Conservation (phyloP, 345 rosid species). For the Camelina sativa region DNA sequence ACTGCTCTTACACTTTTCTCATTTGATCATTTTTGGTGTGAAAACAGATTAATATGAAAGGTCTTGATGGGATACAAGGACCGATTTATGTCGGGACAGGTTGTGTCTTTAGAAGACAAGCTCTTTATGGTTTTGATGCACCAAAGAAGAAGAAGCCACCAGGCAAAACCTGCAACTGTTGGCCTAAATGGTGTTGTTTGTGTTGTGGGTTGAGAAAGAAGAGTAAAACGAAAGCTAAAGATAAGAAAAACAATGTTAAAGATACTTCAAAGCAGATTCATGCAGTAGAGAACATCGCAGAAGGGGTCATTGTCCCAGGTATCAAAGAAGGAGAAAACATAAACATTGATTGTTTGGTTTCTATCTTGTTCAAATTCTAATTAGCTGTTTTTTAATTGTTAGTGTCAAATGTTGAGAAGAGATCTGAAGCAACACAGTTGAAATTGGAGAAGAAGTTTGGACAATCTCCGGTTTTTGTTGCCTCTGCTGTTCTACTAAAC, state of each 20-base stretch:
- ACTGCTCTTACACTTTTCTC: conserved; percentile 4
- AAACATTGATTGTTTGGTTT: conserved; percentile 9
- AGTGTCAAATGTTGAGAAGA: conserved; percentile 57
- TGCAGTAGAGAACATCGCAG: conserved; percentile 86
- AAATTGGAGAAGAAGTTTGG: conserved; percentile 95
- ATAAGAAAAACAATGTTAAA: conserved; percentile 57
- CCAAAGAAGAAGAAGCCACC: conserved; percentile 88
- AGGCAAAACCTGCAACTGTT: conserved; percentile 92
- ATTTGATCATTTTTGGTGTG: not conserved
- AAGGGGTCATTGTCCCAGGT: conserved; percentile 62
- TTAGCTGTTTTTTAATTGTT: conserved; percentile 25
- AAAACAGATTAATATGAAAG: conserved; percentile 96
- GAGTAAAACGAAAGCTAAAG: conserved; percentile 62
- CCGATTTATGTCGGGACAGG: conserved; percentile 98
- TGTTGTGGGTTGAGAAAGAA: conserved; percentile 79
- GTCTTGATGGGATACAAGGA: conserved; percentile 97
- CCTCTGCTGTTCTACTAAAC: conserved; percentile 67
- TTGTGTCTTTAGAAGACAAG: conserved; percentile 94
- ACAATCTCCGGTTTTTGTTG: conserved; percentile 91
- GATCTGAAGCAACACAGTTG: conserved; percentile 58
- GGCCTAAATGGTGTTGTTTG: conserved; percentile 91
- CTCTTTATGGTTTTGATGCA: conserved; percentile 92
- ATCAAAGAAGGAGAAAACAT: not conserved
- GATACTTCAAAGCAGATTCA: conserved; percentile 92
- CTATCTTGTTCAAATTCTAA: not conserved